Evolutionary conservation across 2,329 filamentous ascomycete genomes (phyloP).

Genomic region (Verticillium albo-atrum): DNA sequence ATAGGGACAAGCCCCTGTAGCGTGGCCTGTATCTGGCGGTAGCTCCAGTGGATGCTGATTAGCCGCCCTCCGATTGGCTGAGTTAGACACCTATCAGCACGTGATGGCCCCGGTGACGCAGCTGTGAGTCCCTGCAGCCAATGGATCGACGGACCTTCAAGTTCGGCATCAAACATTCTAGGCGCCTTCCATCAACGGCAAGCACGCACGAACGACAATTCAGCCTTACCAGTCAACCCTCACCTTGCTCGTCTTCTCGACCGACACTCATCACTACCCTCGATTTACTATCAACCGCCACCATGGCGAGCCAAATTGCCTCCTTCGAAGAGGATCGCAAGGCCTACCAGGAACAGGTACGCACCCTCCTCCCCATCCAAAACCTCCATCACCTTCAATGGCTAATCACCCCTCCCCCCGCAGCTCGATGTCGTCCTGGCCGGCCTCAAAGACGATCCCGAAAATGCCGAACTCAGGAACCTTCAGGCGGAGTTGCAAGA

Average conservation of each 20-base stretch:
- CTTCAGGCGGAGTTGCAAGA: constrained; percentile 78
- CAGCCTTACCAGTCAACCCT: neutral
- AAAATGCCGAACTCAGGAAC: constrained; percentile 71
- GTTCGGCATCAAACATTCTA: neutral
- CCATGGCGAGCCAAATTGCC: constrained; percentile 25
- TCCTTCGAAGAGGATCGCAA: constrained; percentile 48
- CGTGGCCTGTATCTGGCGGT: neutral
- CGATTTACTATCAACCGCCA: neutral
- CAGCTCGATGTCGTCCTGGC: constrained; percentile 74
- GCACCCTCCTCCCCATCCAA: constrained; percentile 9
- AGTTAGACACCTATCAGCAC: neutral
- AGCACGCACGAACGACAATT: neutral
- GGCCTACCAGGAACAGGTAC: constrained; percentile 54
- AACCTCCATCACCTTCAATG: constrained; percentile 11
- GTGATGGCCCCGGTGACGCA: neutral
- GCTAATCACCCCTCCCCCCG: neutral
- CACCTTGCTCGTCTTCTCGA: neutral
- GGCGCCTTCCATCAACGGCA: neutral
- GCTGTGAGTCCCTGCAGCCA: neutral
- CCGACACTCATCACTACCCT: neutral
- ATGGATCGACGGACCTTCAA: neutral
- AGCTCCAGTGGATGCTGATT: neutral
- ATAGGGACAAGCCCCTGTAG: neutral
- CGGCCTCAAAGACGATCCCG: constrained; percentile 75
- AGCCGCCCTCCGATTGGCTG: neutral